These are phyloP conservation scores for Talaromyces pinophilus DNA, from an alignment of 2,329 filamentous ascomycete species.

Conservation along the genomic window DNA sequence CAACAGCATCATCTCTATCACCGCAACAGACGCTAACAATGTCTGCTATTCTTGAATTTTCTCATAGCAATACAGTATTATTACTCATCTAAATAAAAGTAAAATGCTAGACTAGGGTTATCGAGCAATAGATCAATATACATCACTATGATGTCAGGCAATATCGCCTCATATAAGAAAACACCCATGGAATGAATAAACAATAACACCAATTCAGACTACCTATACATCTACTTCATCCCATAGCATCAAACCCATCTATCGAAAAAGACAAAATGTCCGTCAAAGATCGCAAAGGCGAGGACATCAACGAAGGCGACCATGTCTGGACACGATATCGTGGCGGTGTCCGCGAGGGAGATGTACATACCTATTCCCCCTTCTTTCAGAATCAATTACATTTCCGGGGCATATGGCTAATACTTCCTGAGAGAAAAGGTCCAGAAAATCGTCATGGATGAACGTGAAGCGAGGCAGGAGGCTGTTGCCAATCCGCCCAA, in stretches of 20 bases:
- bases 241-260: no score
- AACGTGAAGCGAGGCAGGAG: constrained; percentile 28
- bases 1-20: neutral
- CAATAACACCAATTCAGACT: neutral
- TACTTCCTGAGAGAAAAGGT: constrained; percentile 22
- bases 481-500: constrained; percentile 31
- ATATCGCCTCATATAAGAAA: neutral
- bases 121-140: neutral
- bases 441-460: constrained; percentile 30
- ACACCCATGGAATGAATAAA: neutral
- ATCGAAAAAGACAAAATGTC: constrained; percentile 25
- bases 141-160: constrained; percentile 14
- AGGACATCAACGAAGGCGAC: constrained; percentile 29
- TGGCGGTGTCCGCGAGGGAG: constrained; percentile 26
- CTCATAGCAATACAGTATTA: neutral
- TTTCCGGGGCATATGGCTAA: neutral
- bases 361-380: neutral
- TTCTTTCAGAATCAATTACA: neutral
- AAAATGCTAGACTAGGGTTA: neutral
- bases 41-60: neutral
- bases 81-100: no score
- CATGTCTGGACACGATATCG: constrained; percentile 29
- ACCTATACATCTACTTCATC: neutral
- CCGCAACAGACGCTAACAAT: neutral
- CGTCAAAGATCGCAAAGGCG: constrained; percentile 29